phyloP scores from a whole-genome alignment of 2,329 filamentous ascomycete genomes.

The Botrytis aclada region DNA sequence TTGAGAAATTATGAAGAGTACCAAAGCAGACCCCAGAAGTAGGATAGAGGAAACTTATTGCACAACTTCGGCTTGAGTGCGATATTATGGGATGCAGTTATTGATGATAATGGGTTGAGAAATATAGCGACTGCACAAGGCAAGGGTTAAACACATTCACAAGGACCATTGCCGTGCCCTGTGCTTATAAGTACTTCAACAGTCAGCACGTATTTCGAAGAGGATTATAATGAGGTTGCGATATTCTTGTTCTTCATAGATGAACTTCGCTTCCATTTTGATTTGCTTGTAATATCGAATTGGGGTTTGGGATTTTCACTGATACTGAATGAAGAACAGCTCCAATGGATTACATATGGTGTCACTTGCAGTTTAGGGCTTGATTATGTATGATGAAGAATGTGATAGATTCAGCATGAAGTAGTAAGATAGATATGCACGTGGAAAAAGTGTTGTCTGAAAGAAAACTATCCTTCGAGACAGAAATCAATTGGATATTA shows the following conservation, averaged over 20 bases:
- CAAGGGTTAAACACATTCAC: neutral
- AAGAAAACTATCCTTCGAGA: neutral
- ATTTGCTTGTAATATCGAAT: neutral
- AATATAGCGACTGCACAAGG: neutral
- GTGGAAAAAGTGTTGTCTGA: neutral
- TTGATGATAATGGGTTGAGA: neutral
- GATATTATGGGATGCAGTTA: neutral
- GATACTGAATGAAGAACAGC: neutral
- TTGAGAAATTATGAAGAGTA: neutral
- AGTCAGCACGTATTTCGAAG: neutral
- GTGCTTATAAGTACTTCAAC: neutral
- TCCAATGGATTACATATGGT: neutral
- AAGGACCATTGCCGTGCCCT: neutral
- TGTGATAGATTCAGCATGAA: neutral
- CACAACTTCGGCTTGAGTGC: neutral
- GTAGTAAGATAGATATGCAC: neutral
- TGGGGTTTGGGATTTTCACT: neutral
- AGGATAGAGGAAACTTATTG: neutral
- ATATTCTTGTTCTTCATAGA: neutral
- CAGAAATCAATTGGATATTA: neutral
- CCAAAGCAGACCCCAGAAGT: neutral
- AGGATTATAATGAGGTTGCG: neutral
- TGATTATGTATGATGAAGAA: neutral
- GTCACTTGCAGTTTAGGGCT: neutral
- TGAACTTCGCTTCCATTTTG: neutral